Percentiles rank a stretch among this genome's conserved stretches.
phyloP scores from a whole-genome alignment of 2,329 filamentous ascomycete species.

The Diaporthe eres region DNA sequence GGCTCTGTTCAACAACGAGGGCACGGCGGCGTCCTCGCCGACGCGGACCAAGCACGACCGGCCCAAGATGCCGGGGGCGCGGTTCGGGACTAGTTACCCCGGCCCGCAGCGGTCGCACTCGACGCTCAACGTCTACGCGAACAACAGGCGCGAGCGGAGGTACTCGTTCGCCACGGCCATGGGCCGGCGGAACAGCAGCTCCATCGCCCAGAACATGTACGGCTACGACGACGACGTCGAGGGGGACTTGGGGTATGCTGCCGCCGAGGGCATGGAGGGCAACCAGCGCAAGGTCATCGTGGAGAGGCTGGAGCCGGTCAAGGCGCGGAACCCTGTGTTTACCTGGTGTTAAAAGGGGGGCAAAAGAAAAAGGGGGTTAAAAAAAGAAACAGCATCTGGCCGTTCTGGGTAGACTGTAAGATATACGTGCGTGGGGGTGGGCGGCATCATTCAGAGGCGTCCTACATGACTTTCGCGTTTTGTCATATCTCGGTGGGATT shows the following conservation, averaged over 20 bases:
- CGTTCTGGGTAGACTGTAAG: constrained; percentile 29
- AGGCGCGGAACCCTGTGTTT: constrained; percentile 95
- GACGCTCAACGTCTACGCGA: constrained; percentile 57
- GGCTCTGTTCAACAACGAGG: constrained; percentile 37
- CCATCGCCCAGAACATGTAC: constrained; percentile 68
- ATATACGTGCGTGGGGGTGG: constrained; percentile 11
- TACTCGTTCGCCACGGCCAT: constrained; percentile 68
- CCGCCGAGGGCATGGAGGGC: constrained; percentile 93
- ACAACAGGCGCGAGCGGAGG: constrained; percentile 64
- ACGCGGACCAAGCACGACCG: constrained; percentile 40
- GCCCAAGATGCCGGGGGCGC: constrained; percentile 44
- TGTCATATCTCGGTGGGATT: constrained; percentile 22
- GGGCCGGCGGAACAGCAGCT: constrained; percentile 62
- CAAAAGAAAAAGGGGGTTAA: not conserved
- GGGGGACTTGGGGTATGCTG: constrained; percentile 94
- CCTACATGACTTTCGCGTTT: constrained; percentile 8
- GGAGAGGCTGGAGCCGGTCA: constrained; percentile 94
- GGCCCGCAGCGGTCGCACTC: constrained; percentile 53
- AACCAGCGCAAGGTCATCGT: constrained; percentile 96
- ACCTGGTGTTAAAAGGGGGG: constrained; percentile 84
- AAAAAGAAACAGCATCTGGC: constrained; percentile 18
- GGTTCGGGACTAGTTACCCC: constrained; percentile 55
- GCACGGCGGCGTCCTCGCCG: constrained; percentile 42
- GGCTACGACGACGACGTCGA: constrained; percentile 81
- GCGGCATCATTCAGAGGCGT: constrained; percentile 25